Conservation (phyloP, 73 alveolate genomes). For the Blepharisma japonicum region DNA sequence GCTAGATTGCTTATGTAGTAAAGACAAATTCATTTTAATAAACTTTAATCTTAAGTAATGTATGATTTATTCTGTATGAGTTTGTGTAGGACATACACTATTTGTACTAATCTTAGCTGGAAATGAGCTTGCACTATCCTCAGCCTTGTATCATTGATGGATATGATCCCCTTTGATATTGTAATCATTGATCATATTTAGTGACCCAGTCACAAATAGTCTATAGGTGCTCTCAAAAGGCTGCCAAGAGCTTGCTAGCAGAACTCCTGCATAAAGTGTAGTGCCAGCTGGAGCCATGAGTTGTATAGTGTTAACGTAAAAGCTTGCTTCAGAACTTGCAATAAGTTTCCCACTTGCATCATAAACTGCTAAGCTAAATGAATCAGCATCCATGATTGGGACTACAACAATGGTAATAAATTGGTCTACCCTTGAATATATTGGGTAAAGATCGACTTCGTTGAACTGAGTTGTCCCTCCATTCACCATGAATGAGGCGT, state of each 20-base stretch:
- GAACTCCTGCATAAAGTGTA: conserved; percentile 16
- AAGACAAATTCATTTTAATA: no score
- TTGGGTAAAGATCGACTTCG: not conserved
- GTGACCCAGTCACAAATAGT: conserved; percentile 36
- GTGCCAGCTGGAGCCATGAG: conserved; percentile 15
- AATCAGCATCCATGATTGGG: conserved; percentile 23
- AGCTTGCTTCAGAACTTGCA: conserved; percentile 22
- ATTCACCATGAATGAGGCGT: conserved; percentile 23
- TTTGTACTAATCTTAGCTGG: no score
- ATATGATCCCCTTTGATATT: no score
- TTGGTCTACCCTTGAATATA: not conserved
- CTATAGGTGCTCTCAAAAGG: conserved; percentile 1
- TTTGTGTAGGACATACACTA: no score
- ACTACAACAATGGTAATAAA: conserved; percentile 31
- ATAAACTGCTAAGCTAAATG: conserved; percentile 3
- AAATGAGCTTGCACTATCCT: no score
- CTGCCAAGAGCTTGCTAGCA: not conserved
- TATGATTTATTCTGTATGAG: no score
- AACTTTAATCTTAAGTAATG: no score
- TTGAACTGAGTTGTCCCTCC: conserved; percentile 6
- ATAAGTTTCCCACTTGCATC: conserved; percentile 30
- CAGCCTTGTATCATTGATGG: no score
- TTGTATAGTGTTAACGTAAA: conserved; percentile 29
- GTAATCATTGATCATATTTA: no score
- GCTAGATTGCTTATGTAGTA: no score